Evolutionary conservation across 495 filamentous ascomycete genomes (phyloP).

Genomic region (Trichoderma asperelloides): DNA sequence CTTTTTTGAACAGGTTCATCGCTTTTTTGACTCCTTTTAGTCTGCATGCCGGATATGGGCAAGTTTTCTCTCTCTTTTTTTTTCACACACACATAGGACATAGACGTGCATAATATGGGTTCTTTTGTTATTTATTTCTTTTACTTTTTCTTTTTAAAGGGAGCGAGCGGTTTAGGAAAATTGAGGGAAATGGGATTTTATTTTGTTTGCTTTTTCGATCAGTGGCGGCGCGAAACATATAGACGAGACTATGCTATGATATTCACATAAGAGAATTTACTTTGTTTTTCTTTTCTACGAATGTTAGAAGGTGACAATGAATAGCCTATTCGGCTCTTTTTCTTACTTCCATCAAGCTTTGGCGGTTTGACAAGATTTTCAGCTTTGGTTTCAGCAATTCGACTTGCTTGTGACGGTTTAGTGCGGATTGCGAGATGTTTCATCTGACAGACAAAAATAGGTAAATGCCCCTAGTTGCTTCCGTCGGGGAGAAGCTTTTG

Average conservation of each 20-base stretch:
- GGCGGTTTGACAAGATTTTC: no score
- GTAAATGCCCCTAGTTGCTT: no score
- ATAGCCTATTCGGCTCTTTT: no score
- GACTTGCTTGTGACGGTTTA: no score
- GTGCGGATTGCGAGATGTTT: no score
- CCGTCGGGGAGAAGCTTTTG: no score
- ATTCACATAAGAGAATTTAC: neutral
- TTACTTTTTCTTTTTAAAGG: neutral
- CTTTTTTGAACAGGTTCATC: neutral
- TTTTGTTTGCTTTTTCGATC: neutral
- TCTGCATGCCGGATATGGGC: neutral
- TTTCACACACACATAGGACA: neutral
- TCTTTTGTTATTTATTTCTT: neutral
- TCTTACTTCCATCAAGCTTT: no score
- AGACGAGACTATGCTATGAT: neutral
- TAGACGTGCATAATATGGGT: neutral
- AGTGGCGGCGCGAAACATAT: neutral
- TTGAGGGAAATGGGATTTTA: neutral
- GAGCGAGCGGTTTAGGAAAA: conserved; percentile 5
- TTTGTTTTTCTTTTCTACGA: no score
- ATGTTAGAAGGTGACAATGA: no score
- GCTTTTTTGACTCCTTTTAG: neutral
- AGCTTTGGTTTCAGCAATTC: no score
- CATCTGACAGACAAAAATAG: no score
- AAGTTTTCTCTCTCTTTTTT: neutral